Percentiles rank a stretch among this genome's conserved stretches.
Conservation (phyloP, 2,329 filamentous ascomycete species). For the Chaetomium sp. region DNA sequence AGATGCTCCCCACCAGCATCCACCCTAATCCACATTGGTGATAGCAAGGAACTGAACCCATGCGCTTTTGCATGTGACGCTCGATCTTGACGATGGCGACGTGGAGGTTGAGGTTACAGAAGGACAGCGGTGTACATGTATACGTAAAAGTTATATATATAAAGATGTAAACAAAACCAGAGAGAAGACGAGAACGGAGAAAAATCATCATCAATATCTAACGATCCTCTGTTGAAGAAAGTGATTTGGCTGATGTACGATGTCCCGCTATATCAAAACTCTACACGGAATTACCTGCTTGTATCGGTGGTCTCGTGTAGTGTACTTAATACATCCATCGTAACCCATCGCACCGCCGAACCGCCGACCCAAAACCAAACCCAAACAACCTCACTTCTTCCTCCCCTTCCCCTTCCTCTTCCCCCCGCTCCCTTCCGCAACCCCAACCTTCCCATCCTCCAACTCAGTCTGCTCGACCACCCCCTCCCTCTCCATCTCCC, state of each 20-base stretch:
- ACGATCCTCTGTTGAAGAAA: too few relatives aligned
- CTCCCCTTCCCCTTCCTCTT: conserved; percentile 43
- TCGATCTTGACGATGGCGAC: not conserved
- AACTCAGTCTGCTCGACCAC: conserved; percentile 68
- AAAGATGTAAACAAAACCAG: too few relatives aligned
- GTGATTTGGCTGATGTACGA: not conserved
- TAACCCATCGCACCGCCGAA: not conserved
- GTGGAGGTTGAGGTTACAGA: not conserved
- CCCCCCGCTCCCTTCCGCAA: conserved; percentile 49
- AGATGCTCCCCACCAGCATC: not conserved
- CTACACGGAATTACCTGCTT: not conserved
- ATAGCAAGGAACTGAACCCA: not conserved
- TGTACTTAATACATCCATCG: not conserved
- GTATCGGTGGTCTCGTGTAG: not conserved
- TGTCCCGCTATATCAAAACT: not conserved
- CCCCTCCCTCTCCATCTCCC: conserved; percentile 65
- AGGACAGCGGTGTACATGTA: not conserved
- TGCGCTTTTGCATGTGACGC: conserved; percentile 12
- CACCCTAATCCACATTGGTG: conserved; percentile 5
- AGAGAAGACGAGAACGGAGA: too few relatives aligned
- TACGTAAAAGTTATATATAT: too few relatives aligned
- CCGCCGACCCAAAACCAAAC: not conserved
- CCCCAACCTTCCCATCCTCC: conserved; percentile 69
- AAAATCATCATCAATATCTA: too few relatives aligned
- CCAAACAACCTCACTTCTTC: conserved; percentile 15